Evolutionary conservation across 257 asterid species (phyloP).

Genomic region (Nemophila menziesii): DNA sequence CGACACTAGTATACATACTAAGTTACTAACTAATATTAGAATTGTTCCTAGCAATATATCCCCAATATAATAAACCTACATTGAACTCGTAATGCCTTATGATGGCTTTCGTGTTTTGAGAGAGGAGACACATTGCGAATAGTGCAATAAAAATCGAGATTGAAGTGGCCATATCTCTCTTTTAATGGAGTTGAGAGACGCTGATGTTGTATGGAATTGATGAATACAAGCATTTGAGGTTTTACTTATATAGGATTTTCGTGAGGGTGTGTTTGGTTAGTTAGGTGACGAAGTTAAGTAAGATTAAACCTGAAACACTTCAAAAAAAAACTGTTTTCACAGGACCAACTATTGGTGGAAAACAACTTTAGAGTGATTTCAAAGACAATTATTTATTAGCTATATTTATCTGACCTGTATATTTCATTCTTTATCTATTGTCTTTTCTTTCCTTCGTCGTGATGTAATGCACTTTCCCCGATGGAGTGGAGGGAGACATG

Average conservation of each 20-base stretch:
- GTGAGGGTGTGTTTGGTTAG: constrained; percentile 7
- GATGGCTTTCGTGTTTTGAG: constrained; percentile 10
- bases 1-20: no score
- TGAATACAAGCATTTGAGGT: constrained; percentile 1
- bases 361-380: constrained; percentile 27
- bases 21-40: no score
- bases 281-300: constrained; percentile 13
- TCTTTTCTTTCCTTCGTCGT: constrained; percentile 26
- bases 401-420: constrained; percentile 3
- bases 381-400: constrained; percentile 21
- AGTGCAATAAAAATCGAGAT: constrained; percentile 6
- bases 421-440: constrained; percentile 7
- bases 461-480: constrained; percentile 5
- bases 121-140: constrained; percentile 15
- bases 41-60: no score
- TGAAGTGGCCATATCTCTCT: constrained; percentile 15
- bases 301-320: constrained; percentile 6
- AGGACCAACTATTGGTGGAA: constrained; percentile 18
- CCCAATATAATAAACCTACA: no score
- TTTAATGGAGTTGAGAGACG: neutral
- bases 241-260: constrained; percentile 12
- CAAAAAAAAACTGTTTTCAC: constrained; percentile 8
- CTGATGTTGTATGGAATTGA: constrained; percentile 1
- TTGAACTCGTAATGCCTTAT: constrained; percentile 38
- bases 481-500: neutral